These are phyloP conservation scores for Fusarium pseudocircinatum DNA, from an alignment of 2,329 filamentous ascomycete species.

Conservation along the genomic window DNA sequence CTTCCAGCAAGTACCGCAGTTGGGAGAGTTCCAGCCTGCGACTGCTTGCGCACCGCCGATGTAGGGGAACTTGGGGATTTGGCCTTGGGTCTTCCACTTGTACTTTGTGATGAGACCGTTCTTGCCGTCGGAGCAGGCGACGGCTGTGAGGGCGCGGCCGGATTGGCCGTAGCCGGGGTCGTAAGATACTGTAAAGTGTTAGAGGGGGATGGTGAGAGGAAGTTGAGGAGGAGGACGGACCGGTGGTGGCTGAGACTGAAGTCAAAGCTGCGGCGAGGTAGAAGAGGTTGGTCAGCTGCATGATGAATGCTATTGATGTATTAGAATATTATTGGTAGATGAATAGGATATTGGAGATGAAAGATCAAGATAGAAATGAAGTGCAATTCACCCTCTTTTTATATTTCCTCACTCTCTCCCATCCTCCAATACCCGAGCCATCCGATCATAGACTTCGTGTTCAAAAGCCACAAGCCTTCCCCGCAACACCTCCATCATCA, in stretches of 20 bases:
- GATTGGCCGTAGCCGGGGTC: slow-evolving; percentile 75
- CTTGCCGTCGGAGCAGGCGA: slow-evolving; percentile 73
- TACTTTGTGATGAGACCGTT: slow-evolving; percentile 73
- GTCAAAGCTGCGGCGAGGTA: slow-evolving; percentile 49
- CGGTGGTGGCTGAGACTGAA: slow-evolving; percentile 47
- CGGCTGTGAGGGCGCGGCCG: slow-evolving; percentile 60
- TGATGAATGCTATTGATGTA: slow-evolving; percentile 40
- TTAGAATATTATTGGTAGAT: background rate
- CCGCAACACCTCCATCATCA: background rate
- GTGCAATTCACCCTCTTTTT: background rate
- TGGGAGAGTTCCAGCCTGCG: slow-evolving; percentile 63
- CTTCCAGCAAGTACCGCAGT: slow-evolving; percentile 69
- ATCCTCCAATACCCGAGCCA: background rate
- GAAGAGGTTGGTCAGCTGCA: slow-evolving; percentile 54
- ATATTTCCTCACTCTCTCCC: accelerated
- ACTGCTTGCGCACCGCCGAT: slow-evolving; percentile 64
- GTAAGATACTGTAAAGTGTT: slow-evolving; percentile 66
- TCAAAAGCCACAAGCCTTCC: background rate
- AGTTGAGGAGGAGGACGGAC: slow-evolving; percentile 23
- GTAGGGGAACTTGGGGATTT: slow-evolving; percentile 61
- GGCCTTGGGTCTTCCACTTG: slow-evolving; percentile 64
- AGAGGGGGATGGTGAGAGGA: background rate
- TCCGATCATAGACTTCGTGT: background rate
- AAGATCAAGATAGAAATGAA: accelerated
- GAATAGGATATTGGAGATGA: background rate